A percentile compares a stretch with the other conserved stretches of the same genome.
Conservation (phyloP, 73 alveolate species). For the Blepharisma stoltei region DNA sequence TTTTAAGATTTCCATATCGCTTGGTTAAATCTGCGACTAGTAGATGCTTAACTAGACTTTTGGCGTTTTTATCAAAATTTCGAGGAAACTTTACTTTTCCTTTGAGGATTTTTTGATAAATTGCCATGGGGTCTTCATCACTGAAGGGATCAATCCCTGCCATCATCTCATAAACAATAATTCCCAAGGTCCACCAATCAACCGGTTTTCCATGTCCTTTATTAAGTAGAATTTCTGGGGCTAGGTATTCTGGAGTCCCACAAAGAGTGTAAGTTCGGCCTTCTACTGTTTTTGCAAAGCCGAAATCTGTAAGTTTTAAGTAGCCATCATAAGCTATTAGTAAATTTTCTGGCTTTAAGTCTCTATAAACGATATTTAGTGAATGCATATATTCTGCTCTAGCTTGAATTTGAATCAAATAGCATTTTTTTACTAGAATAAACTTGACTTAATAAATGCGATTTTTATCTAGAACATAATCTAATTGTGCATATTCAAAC, state of each 20-base stretch:
- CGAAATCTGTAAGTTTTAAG: conserved; percentile 96
- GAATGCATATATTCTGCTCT: conserved; percentile 90
- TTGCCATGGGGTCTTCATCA: conserved; percentile 96
- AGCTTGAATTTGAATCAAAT: too few relatives aligned
- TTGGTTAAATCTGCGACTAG: conserved; percentile 80
- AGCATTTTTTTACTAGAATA: too few relatives aligned
- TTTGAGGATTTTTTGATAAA: conserved; percentile 82
- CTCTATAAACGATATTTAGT: conserved; percentile 90
- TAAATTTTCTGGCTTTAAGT: conserved; percentile 93
- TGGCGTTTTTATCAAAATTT: conserved; percentile 56
- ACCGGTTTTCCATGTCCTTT: conserved; percentile 98
- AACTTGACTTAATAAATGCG: too few relatives aligned
- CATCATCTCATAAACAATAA: conserved; percentile 89
- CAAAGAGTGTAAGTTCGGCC: conserved; percentile 97
- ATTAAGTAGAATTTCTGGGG: conserved; percentile 94
- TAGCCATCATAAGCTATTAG: conserved; percentile 91
- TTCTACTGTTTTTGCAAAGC: conserved; percentile 94
- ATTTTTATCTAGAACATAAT: too few relatives aligned
- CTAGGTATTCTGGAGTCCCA: conserved; percentile 96
- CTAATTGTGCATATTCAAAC: too few relatives aligned
- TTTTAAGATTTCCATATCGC: conserved; percentile 92
- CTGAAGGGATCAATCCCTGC: conserved; percentile 90
- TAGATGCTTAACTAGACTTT: conserved; percentile 68
- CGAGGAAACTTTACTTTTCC: conserved; percentile 87
- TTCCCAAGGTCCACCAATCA: conserved; percentile 98